phyloP scores from a whole-genome alignment of 352 stramenopile species.

The Aphanomyces cochlioides region DNA sequence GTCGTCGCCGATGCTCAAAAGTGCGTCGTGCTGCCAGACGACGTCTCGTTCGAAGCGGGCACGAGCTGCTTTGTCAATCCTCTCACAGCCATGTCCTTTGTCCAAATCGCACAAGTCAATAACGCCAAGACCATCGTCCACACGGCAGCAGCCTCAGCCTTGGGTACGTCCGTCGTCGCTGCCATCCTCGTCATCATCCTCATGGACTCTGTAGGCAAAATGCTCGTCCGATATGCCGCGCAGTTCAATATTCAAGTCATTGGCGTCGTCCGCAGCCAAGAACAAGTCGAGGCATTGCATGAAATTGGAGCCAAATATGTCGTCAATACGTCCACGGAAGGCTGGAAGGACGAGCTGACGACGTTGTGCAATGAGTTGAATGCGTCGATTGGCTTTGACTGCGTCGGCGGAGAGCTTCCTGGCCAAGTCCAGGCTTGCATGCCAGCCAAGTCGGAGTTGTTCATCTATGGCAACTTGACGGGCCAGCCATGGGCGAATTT shows the following conservation, averaged over 20 bases:
- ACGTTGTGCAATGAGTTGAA: conserved; percentile 14
- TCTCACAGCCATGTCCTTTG: conserved; percentile 31
- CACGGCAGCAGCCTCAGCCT: conserved; percentile 32
- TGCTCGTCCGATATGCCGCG: conserved; percentile 29
- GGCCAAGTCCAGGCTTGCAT: conserved; percentile 25
- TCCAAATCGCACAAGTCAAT: conserved; percentile 31
- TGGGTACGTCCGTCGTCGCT: conserved; percentile 19
- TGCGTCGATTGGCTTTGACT: conserved; percentile 33
- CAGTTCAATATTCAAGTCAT: conserved; percentile 29
- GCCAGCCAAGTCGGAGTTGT: conserved; percentile 27
- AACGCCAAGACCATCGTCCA: conserved; percentile 34
- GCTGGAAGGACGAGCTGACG: conserved; percentile 23
- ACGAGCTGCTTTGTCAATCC: conserved; percentile 34
- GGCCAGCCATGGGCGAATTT: conserved; percentile 3
- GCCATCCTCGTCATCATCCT: too few relatives aligned
- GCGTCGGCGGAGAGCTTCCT: conserved; percentile 25
- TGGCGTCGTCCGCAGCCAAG: conserved; percentile 35
- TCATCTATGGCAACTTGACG: conserved; percentile 28
- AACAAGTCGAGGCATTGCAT: conserved; percentile 33
- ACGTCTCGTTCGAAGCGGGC: conserved; percentile 29
- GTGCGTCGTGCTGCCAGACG: conserved; percentile 20
- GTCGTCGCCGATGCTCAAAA: conserved; percentile 5
- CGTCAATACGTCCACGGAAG: conserved; percentile 26
- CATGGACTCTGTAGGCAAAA: conserved; percentile 19
- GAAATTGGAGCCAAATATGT: conserved; percentile 31